Percentiles rank a stretch among this genome's conserved stretches.
Evolutionary conservation across 805 yeast species (phyloP).

Genomic region (Isabelozyma pseudorhagii): DNA sequence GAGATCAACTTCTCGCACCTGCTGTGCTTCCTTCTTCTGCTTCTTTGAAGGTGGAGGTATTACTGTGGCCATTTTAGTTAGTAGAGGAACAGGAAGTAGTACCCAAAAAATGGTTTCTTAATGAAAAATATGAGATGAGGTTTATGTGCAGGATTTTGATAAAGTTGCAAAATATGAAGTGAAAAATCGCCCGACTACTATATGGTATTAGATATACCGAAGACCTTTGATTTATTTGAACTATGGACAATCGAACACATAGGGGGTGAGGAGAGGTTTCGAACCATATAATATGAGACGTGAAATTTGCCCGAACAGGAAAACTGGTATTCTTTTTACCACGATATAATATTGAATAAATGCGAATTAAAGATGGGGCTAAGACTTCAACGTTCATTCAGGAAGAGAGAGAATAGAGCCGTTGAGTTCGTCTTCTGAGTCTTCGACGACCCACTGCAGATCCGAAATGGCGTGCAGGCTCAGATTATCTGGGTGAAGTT

Average conservation of each 20-base stretch:
- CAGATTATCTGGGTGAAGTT: neutral
- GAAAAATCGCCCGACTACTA: no score
- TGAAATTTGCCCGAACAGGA: no score
- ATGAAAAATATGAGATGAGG: constrained; percentile 4
- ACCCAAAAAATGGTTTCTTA: neutral
- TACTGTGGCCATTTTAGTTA: constrained; percentile 75
- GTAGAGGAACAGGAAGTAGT: neutral
- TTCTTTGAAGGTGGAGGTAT: constrained; percentile 92
- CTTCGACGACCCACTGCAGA: constrained; percentile 24
- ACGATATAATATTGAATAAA: no score
- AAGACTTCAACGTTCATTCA: neutral
- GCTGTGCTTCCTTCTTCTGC: constrained; percentile 80
- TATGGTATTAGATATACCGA: no score
- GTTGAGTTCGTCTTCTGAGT: constrained; percentile 29
- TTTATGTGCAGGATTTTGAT: constrained; percentile 1
- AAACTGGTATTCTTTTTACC: no score
- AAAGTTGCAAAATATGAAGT: neutral
- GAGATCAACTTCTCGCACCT: constrained; percentile 68
- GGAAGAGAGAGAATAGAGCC: constrained; percentile 13
- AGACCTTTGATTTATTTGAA: no score
- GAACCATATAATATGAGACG: no score
- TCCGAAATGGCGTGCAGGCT: neutral
- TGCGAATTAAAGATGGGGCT: no score
- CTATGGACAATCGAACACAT: no score
- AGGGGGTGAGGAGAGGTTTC: no score